Evolutionary conservation across 2,329 filamentous ascomycete species (phyloP), one percentile per base, ranked within the genome.

Genomic region (Pseudogymnoascus sp.): DNA sequence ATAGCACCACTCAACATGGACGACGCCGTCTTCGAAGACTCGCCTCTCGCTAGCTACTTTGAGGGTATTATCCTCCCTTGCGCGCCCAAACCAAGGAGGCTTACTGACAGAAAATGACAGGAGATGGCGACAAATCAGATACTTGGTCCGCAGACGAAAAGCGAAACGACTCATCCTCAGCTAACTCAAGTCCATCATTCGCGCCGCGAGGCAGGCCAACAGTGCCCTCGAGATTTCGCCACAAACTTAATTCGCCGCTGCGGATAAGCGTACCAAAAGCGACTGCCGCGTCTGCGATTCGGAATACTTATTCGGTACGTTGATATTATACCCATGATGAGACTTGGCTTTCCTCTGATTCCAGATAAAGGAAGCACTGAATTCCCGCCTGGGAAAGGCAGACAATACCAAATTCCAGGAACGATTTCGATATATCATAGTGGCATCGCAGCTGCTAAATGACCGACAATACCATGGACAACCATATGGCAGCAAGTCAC

Each of bases 351-450:
- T 22, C 59, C 28, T 20, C 47, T 65, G 50, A 61, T 18, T 43
- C 18, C 18, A 30, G 43, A 47, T 66, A 37, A 69, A 90, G 87
- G 82, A 81, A 68, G 87, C 83, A 8, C 81, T 92, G 62, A 88
- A 88, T 66, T 86, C 87, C 39, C 82, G 84, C 64, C 81, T 96
- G 64, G 87, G 89, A 61, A 82, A 87, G 66, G 85, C 83, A 67
- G 91, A 96, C 68, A 95, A 92, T 71, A 82, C 87, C 67, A 87
- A 86, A 66, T 96, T 97, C 69, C 81, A 96, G 62, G 92, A 97
- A 74, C 89, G 91, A 71, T 97, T 97, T 70, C 89, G 92, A 65
- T 97, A 97, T 75, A 88, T 90, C 20, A 90, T 97, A 66, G 89
- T 97, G 70, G 91, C 91, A 58, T 97, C 92, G 20, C 91, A 96